phyloP scores from a whole-genome alignment of 129 eudicot genomes.

The Ambrosia artemisiifolia region DNA sequence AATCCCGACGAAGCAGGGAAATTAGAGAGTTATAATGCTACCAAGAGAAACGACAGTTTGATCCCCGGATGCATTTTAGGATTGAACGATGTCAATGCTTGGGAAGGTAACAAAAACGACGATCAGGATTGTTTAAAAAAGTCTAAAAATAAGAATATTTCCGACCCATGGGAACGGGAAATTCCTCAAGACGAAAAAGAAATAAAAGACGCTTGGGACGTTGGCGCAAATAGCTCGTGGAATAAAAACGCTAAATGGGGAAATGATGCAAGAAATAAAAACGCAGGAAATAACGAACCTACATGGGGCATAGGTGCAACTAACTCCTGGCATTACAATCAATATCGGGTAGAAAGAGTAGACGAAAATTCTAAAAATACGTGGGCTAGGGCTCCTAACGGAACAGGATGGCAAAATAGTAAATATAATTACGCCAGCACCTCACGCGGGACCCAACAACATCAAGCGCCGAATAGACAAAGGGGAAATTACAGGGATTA shows the following conservation, averaged over 20 bases:
- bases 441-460: not conserved
- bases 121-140: slow-evolving; percentile 44
- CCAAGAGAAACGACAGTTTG: slow-evolving; percentile 20
- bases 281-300: slow-evolving; percentile 30
- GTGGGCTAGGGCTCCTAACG: slow-evolving; percentile 19
- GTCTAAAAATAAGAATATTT: slow-evolving; percentile 25
- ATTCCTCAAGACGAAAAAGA: slow-evolving; percentile 18
- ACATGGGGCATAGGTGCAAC: slow-evolving; percentile 39
- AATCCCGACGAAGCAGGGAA: slow-evolving; percentile 56
- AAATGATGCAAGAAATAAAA: slow-evolving; percentile 11
- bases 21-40: slow-evolving; percentile 14
- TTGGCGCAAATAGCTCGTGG: slow-evolving; percentile 30
- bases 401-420: slow-evolving; percentile 18
- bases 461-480: not conserved
- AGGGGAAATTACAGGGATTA: slow-evolving; percentile 25
- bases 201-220: slow-evolving; percentile 40
- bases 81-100: slow-evolving; percentile 36
- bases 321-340: slow-evolving; percentile 47
- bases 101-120: slow-evolving; percentile 31
- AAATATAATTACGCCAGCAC: not conserved
- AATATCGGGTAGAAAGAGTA: slow-evolving; percentile 3
- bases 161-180: slow-evolving; percentile 43
- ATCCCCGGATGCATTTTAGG: slow-evolving; percentile 31
- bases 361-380: not conserved
- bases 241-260: slow-evolving; percentile 19